Conservation (phyloP, 2,329 filamentous ascomycete genomes). For the Zymoseptoria crescenta region DNA sequence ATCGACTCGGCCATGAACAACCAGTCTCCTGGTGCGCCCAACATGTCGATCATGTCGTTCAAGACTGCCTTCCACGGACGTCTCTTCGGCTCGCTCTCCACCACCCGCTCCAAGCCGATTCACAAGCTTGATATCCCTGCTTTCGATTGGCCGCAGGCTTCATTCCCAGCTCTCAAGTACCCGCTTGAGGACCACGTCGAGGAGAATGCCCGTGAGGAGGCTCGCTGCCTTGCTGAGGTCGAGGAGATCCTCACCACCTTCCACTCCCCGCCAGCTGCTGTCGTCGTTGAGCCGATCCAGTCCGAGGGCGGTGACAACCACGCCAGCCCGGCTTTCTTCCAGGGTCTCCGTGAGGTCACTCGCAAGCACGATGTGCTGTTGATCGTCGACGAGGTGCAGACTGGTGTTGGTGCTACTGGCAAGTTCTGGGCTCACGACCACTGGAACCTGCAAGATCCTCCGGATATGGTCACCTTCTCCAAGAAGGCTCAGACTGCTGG, state of each 20-base stretch:
- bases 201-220: conserved; percentile 76
- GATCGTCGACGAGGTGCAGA: conserved; percentile 93
- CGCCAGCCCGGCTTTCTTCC: conserved; percentile 81
- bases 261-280: conserved; percentile 71
- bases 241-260: conserved; percentile 73
- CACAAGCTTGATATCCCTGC: conserved; percentile 93
- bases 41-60: conserved; percentile 83
- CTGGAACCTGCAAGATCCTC: conserved; percentile 72
- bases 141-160: conserved; percentile 89
- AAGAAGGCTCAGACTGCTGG: conserved; percentile 94
- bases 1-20: conserved; percentile 71
- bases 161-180: conserved; percentile 80
- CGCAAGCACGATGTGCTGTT: conserved; percentile 69
- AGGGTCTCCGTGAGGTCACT: conserved; percentile 70
- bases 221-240: conserved; percentile 72
- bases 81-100: conserved; percentile 78
- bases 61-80: conserved; percentile 83
- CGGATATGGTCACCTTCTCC: conserved; percentile 90
- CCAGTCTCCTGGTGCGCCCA: conserved; percentile 65
- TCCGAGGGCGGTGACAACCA: conserved; percentile 94
- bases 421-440: conserved; percentile 97
- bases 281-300: conserved; percentile 85
- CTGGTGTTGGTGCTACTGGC: conserved; percentile 82
- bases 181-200: conserved; percentile 70
- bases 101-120: conserved; percentile 85